Evolutionary conservation across 192 early-diverging fungal species (phyloP).

Genomic region (Gigaspora rosea): DNA sequence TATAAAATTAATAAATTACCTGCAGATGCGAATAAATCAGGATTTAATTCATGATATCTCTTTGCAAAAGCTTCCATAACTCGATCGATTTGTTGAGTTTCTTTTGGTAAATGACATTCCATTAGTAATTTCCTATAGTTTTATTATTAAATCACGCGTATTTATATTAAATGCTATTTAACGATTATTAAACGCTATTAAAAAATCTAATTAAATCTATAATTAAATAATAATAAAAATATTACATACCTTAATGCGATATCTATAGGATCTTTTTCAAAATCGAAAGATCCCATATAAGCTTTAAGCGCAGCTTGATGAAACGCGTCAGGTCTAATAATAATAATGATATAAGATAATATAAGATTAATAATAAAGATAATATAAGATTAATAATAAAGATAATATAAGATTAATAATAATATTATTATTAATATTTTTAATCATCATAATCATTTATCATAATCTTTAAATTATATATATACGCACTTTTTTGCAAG

Average conservation of each 20-base stretch:
- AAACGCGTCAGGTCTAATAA: constrained; percentile 42
- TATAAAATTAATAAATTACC: constrained; percentile 26
- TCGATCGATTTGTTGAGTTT: constrained; percentile 84
- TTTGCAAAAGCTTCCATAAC: constrained; percentile 73
- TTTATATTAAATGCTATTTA: background rate
- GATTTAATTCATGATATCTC: constrained; percentile 71
- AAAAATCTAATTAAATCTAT: background rate
- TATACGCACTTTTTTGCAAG: constrained; percentile 49
- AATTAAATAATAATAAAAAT: background rate
- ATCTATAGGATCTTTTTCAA: constrained; percentile 64
- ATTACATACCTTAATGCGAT: constrained; percentile 54
- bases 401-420: background rate
- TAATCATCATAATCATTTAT: background rate
- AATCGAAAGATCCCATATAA: constrained; percentile 65
- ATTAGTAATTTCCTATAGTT: constrained; percentile 66
- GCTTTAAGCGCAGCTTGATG: constrained; percentile 58
- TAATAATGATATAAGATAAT: background rate
- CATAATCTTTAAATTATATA: too few relatives aligned
- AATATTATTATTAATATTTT: background rate
- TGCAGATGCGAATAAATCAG: constrained; percentile 58
- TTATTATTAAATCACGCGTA: background rate
- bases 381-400: background rate
- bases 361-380: background rate
- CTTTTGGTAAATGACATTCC: constrained; percentile 73
- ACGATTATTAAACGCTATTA: background rate